Evolutionary conservation across 176 grass and related monocot genomes (phyloP).

Genomic region (Oryza glaberrima): DNA sequence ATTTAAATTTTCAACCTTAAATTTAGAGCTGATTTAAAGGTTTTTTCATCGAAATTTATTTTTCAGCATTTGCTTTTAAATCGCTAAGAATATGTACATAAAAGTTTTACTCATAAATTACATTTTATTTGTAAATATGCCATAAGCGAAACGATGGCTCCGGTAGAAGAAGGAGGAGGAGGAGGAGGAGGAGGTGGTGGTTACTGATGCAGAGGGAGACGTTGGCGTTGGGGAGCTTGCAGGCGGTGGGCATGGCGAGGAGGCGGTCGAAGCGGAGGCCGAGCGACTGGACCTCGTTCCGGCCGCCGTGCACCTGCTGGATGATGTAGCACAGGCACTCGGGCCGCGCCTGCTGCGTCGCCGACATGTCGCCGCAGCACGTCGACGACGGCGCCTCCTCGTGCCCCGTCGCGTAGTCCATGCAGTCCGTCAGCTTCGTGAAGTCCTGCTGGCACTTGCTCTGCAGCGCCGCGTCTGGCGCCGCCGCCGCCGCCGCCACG

Average conservation of each 20-base stretch:
- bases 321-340: slow-evolving; percentile 85
- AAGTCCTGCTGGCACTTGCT: slow-evolving; percentile 57
- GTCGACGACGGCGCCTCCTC: slow-evolving; percentile 45
- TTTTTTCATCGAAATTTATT: no score
- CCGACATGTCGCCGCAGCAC: slow-evolving; percentile 57
- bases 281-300: slow-evolving; percentile 52
- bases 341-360: slow-evolving; percentile 46
- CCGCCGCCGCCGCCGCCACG: neutral
- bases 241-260: slow-evolving; percentile 52
- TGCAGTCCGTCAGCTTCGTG: slow-evolving; percentile 65
- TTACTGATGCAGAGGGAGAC: slow-evolving; percentile 73
- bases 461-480: slow-evolving; percentile 51
- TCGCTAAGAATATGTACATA: no score
- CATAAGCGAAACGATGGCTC: no score
- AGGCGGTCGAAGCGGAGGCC: slow-evolving; percentile 65
- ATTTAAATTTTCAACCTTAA: no score
- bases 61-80: no score
- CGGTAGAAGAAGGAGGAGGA: no score
- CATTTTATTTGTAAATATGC: no score
- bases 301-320: slow-evolving; percentile 68
- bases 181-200: no score
- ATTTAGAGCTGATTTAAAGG: no score
- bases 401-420: slow-evolving; percentile 74
- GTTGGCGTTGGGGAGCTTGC: slow-evolving; percentile 68
- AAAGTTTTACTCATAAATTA: no score